Evolutionary conservation across 1,284 basidiomycete genomes (phyloP).

Genomic region (Heterobasidion parviporum): DNA sequence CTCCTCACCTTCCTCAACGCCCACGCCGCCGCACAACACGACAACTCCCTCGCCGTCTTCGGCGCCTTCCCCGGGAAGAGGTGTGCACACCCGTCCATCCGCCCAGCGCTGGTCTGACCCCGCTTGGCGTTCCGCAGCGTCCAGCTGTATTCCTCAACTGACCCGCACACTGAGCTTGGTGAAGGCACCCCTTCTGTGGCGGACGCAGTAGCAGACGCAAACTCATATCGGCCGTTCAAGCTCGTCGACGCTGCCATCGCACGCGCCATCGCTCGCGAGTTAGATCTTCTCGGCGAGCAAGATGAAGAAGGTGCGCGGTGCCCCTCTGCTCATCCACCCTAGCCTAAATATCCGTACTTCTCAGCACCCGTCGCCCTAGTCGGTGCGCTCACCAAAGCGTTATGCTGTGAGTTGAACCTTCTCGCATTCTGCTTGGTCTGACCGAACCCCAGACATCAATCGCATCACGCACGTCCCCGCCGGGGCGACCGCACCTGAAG

Average conservation of each 20-base stretch:
- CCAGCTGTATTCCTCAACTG: slow-evolving; percentile 69
- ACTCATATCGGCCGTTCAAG: slow-evolving; percentile 80
- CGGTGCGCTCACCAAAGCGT: slow-evolving; percentile 79
- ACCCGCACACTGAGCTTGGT: slow-evolving; percentile 21
- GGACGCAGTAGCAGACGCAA: slow-evolving; percentile 49
- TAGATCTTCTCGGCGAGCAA: slow-evolving; percentile 42
- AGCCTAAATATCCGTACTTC: slow-evolving; percentile 6
- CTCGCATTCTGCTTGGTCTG: not conserved
- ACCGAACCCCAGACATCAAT: slow-evolving; percentile 65
- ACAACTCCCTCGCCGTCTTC: slow-evolving; percentile 89
- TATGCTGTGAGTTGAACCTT: slow-evolving; percentile 67
- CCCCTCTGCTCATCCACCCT: slow-evolving; percentile 8
- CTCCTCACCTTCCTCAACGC: slow-evolving; percentile 89
- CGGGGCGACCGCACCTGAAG: slow-evolving; percentile 20
- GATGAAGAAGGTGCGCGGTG: slow-evolving; percentile 39
- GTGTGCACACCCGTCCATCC: slow-evolving; percentile 28
- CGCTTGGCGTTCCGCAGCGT: slow-evolving; percentile 31
- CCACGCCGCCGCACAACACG: slow-evolving; percentile 84
- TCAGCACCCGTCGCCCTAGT: slow-evolving; percentile 70
- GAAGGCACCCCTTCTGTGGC: not conserved
- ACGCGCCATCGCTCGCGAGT: slow-evolving; percentile 50
- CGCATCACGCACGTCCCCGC: slow-evolving; percentile 45
- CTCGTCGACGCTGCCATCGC: slow-evolving; percentile 64
- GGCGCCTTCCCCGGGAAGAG: slow-evolving; percentile 80
- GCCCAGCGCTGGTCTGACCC: not conserved